phyloP scores from a whole-genome alignment of 2,329 filamentous ascomycete species.

The Zymoseptoria passerinii region DNA sequence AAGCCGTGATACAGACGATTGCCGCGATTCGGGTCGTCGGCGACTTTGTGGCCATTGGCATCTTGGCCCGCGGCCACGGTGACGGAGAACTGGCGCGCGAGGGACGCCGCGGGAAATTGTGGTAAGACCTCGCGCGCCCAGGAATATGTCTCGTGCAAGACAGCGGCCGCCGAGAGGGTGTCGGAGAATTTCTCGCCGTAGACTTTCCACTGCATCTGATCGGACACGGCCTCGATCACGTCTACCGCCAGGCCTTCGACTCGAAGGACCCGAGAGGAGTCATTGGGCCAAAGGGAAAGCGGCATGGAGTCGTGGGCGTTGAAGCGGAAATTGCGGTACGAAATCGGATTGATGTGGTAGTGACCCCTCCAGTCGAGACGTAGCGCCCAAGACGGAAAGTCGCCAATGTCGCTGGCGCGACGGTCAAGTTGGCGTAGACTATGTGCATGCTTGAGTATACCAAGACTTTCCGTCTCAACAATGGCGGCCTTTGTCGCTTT shows the following conservation, averaged over 20 bases:
- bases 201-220: slow-evolving; percentile 5
- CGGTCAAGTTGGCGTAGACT: slow-evolving; percentile 3
- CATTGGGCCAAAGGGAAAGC: slow-evolving; percentile 6
- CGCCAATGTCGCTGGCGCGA: not conserved
- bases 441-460: slow-evolving; percentile 6
- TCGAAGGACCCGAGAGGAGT: slow-evolving; percentile 4
- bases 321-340: slow-evolving; percentile 7
- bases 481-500: slow-evolving; percentile 9
- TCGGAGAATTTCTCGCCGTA: slow-evolving; percentile 3
- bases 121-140: slow-evolving; percentile 3
- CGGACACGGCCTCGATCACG: slow-evolving; percentile 2
- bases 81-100: slow-evolving; percentile 3
- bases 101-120: not conserved
- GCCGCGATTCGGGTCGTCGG: not conserved
- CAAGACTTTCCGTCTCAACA: slow-evolving; percentile 1
- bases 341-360: slow-evolving; percentile 9
- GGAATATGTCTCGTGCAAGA: slow-evolving; percentile 2
- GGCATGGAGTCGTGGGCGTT: slow-evolving; percentile 5
- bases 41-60: slow-evolving; percentile 1
- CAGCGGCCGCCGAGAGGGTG: slow-evolving; percentile 4
- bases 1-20: slow-evolving; percentile 4
- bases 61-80: slow-evolving; percentile 5
- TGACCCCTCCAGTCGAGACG: slow-evolving; percentile 3
- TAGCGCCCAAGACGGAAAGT: slow-evolving; percentile 6
- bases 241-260: slow-evolving; percentile 4